Conservation (phyloP, 306 rosid genomes). For the Acacia melanoxylon region DNA sequence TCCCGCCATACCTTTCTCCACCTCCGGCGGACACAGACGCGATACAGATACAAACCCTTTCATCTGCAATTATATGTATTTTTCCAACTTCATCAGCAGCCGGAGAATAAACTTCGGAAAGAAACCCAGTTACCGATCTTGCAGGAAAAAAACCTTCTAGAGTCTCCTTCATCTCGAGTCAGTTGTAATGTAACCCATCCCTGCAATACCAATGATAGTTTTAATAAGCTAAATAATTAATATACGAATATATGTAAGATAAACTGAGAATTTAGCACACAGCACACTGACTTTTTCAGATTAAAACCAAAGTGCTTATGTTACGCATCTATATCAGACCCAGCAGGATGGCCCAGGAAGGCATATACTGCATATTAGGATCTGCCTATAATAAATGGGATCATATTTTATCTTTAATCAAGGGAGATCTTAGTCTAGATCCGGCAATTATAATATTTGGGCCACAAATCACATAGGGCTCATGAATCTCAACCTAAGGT, state of each 20-base stretch:
- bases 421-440: no score
- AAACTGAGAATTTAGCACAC: constrained; percentile 7
- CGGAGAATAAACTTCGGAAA: constrained; percentile 78
- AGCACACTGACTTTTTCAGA: background rate
- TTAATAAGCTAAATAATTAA: constrained; percentile 27
- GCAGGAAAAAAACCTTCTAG: constrained; percentile 82
- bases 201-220: constrained; percentile 50
- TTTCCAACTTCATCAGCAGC: constrained; percentile 98
- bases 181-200: constrained; percentile 92
- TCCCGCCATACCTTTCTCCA: no score
- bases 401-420: no score
- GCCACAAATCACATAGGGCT: no score
- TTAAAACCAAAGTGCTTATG: background rate
- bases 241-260: background rate
- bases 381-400: no score
- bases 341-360: no score
- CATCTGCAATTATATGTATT: constrained; percentile 88
- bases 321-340: no score
- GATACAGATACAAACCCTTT: constrained; percentile 62
- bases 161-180: constrained; percentile 64
- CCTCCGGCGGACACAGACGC: no score
- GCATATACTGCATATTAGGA: no score
- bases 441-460: no score
- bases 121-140: constrained; percentile 97
- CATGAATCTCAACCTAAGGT: no score